These are phyloP conservation scores for Vitis rotundifolia DNA, from an alignment of 164 flowering plant species.

Conservation along the genomic window DNA sequence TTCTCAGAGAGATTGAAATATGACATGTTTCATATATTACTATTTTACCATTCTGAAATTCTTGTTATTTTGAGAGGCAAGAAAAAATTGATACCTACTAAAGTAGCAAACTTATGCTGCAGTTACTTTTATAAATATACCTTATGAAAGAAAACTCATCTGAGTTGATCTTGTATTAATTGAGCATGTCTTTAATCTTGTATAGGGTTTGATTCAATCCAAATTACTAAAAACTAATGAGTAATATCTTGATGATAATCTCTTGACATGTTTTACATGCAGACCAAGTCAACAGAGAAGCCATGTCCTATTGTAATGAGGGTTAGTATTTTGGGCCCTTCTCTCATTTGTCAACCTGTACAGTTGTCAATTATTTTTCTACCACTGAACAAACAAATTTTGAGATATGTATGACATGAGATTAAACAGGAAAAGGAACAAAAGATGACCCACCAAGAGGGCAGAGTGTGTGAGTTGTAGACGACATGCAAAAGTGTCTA, in stretches of 20 bases:
- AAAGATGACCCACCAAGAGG: not conserved
- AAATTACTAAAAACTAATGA: too few species aligned
- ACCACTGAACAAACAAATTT: not conserved
- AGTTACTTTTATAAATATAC: too few species aligned
- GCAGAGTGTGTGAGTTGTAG: not conserved
- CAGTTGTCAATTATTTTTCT: not conserved
- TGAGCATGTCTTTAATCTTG: not conserved
- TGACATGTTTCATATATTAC: too few species aligned
- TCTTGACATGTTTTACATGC: constrained; percentile 29
- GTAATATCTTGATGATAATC: not conserved
- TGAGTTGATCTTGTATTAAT: too few species aligned
- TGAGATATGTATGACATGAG: not conserved
- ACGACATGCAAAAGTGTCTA: not conserved
- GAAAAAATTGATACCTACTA: too few species aligned
- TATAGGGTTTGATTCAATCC: not conserved
- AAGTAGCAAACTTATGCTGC: too few species aligned
- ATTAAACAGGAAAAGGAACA: not conserved
- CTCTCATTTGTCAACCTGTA: not conserved
- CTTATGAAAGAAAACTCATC: too few species aligned
- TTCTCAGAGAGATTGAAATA: too few species aligned
- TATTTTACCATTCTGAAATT: too few species aligned
- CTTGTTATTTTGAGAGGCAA: too few species aligned
- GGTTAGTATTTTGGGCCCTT: constrained; percentile 44
- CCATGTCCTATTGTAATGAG: constrained; percentile 59
- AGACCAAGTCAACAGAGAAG: constrained; percentile 54